Percentiles rank a stretch among this genome's conserved stretches.
phyloP scores from a whole-genome alignment of 1,284 basidiomycete genomes.

The Ceratobasidium sp. region DNA sequence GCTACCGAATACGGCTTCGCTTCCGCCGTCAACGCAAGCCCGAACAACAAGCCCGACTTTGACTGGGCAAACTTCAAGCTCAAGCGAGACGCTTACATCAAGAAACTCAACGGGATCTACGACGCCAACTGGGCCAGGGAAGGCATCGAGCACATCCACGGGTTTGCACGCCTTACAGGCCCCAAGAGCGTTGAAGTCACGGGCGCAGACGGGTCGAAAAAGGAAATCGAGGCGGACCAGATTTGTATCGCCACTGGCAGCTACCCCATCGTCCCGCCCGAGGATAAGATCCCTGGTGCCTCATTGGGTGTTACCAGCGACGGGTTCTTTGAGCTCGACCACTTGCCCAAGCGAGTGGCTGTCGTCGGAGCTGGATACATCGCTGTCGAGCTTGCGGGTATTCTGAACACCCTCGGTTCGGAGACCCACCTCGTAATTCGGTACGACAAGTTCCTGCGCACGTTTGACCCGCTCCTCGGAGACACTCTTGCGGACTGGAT shows the following conservation, averaged over 20 bases:
- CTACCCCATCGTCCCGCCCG: slow-evolving; percentile 78
- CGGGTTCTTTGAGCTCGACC: slow-evolving; percentile 91
- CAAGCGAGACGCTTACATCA: slow-evolving; percentile 95
- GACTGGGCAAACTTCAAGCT: slow-evolving; percentile 91
- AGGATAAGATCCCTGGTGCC: slow-evolving; percentile 86
- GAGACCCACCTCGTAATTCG: slow-evolving; percentile 95
- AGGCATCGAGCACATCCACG: slow-evolving; percentile 86
- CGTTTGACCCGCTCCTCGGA: slow-evolving; percentile 89
- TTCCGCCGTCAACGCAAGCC: slow-evolving; percentile 53
- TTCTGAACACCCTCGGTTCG: slow-evolving; percentile 83
- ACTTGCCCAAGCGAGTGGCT: slow-evolving; percentile 91
- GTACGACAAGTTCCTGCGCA: slow-evolving; percentile 85
- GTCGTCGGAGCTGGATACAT: slow-evolving; percentile 98
- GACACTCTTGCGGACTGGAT: slow-evolving; percentile 93
- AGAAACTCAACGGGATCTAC: slow-evolving; percentile 90
- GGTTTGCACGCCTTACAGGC: slow-evolving; percentile 76
- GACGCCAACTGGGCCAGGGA: slow-evolving; percentile 88
- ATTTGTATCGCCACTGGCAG: slow-evolving; percentile 90
- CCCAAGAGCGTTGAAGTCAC: slow-evolving; percentile 72
- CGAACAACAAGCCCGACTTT: slow-evolving; percentile 67
- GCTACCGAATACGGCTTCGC: slow-evolving; percentile 80
- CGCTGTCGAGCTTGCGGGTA: slow-evolving; percentile 91
- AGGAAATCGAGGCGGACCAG: slow-evolving; percentile 74
- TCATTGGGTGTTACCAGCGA: slow-evolving; percentile 91
- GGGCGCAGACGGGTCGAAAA: slow-evolving; percentile 65